phyloP scores from a whole-genome alignment of 73 alveolate genomes.

The Stentor coeruleus region DNA sequence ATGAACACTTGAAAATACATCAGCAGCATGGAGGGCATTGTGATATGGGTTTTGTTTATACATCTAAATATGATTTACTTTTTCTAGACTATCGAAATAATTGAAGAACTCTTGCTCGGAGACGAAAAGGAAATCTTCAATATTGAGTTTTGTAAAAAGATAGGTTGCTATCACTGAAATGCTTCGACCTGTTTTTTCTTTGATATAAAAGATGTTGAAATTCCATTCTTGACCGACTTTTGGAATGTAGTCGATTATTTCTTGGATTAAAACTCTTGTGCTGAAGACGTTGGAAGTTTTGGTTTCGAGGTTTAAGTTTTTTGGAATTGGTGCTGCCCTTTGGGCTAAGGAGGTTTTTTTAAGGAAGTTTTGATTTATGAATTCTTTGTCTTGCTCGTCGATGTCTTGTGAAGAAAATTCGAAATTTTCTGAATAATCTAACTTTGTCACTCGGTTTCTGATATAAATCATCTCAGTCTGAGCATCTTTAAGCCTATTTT shows the following conservation, averaged over 20 bases:
- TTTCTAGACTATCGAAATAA: slow-evolving; percentile 7
- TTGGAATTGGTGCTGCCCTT: not conserved
- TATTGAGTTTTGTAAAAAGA: not conserved
- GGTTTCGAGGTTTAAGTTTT: not conserved
- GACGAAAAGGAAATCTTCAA: not conserved
- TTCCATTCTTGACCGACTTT: slow-evolving; percentile 22
- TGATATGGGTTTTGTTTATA: slow-evolving; percentile 25
- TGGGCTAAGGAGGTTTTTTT: not conserved
- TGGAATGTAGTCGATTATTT: not conserved
- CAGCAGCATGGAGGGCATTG: slow-evolving; percentile 27
- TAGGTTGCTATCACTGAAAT: not conserved
- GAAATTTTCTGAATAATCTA: not conserved
- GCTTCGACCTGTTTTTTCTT: slow-evolving; percentile 5
- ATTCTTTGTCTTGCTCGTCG: slow-evolving; percentile 24
- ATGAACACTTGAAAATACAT: slow-evolving; percentile 5
- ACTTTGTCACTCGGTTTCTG: not conserved
- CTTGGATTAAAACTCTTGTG: not conserved
- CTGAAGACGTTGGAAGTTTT: not conserved
- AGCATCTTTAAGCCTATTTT: not conserved
- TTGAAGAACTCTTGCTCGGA: not conserved
- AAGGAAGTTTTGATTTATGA: slow-evolving; percentile 16
- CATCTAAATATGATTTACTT: not conserved
- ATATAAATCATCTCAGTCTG: not conserved
- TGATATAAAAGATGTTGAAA: not conserved
- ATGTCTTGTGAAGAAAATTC: not conserved